Base-by-base conservation (phyloP, 495 filamentous ascomycete species). In the Glutinoglossum americanum region DNA sequence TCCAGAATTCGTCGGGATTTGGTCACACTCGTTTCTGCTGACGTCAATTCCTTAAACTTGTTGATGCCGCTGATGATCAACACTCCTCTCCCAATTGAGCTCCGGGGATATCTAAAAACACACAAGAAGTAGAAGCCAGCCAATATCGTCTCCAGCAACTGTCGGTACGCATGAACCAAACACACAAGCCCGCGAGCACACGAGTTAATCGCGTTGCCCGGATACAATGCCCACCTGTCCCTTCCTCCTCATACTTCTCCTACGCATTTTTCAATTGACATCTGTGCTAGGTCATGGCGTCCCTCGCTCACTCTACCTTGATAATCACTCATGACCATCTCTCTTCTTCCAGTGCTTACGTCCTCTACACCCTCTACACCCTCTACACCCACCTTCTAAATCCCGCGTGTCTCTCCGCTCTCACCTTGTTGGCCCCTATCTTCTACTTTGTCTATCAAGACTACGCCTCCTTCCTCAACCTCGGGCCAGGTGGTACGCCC, bases 401-500 rank as follows among this genome's bases (percentile, higher is more conserved):
- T n/a, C 41, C 41, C 4, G 13, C 21, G 1, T 45, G 17, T 5
- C 17, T 45, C 41, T 45, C 41, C 10, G 41, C 41, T 21, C 41
- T 45, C 41, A 45, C 41, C 41, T 21, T 45, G 10, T 45, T 45
- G 41, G 41, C 17, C 13, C 49, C 49, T 27, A 60, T 76, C 58
- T 62, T 73, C 47, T 76, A 80, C 51, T 72, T 78, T 57, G 72
- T 85, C 59, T 77, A 79, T 63, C 80, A 79, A 65, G 87, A 90
- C 73, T 93, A 88, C 70, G 69, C 74, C 44, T 79, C 79, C 62
- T 93, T 87, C 69, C 66, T 89, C 58, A 75, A 77, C 33, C 80
- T 93, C 19, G 87, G 87, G 0, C 85, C 86, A 11, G 87, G 87
- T 23, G 87, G 87, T 49, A 89, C 84, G 0, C 86, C 87, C 0